Evolutionary conservation across 345 rosid genomes (phyloP), one percentile per base, ranked within the genome.

Genomic region (Sapria himalayana): DNA sequence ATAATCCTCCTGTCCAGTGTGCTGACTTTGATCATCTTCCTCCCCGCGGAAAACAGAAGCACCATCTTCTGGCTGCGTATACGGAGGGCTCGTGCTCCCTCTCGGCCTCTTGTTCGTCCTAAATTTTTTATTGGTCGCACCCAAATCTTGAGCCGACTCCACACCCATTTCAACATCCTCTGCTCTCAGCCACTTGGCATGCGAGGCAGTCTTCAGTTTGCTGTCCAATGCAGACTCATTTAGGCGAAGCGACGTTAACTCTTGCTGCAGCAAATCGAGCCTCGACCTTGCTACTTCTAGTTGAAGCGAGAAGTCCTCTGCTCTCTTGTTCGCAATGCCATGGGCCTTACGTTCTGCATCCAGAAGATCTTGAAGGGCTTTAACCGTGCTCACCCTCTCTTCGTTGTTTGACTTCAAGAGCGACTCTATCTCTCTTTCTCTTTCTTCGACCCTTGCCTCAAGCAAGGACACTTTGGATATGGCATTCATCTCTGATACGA

Each of bases 391-490:
- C 6, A 92, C 70, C 46, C 96, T 75, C 58, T 80, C 81, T 56
- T 63, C 78, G 48, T 84, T 84, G 58, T 80, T 84, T 41, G 52
- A 50, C 53, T 67, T 72, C 66, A 91, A 41, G 36, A 84, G 58
- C 1, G 64, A 71, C 52, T 77, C 95, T n/a, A 91, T 84, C 65
- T 91, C 96, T 62, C 65, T 78, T 71, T 84, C 94, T 54, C 96
- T 62, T 61, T 84, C 93, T 56, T 72, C 85, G 13, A 91, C 99
- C 59, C 89, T 80, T 25, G 64, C 77, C 65, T 91, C 99, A 16
- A 84, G 60, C 34, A 69, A 43, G 24, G 67, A 41, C 29, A 84
- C 81, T 60, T 66, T 80, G 1, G 84, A 70, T 33, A 58, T 60
- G 33, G 95, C 92, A 4, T 75, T 79, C 66, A 55, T 62, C 60